phyloP scores from a whole-genome alignment of 441 rosid species.

The Populus hybrid region DNA sequence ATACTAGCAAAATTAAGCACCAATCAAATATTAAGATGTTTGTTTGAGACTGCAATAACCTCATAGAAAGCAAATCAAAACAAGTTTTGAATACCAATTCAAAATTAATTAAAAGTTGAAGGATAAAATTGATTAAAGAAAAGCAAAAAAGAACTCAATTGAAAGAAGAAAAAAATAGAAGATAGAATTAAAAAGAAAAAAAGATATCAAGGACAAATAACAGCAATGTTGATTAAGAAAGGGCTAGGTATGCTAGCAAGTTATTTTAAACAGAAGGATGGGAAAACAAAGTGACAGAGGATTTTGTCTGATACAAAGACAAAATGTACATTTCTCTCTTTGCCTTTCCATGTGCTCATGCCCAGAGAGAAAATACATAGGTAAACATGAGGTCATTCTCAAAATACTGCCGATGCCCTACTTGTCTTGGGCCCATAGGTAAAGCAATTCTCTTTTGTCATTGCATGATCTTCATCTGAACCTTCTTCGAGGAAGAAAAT shows the following conservation, averaged over 20 bases:
- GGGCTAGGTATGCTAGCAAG: neutral
- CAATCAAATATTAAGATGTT: no score
- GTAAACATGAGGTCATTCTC: conserved; percentile 17
- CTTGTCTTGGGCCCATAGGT: conserved; percentile 29
- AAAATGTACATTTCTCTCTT: conserved; percentile 22
- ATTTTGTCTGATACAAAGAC: conserved; percentile 27
- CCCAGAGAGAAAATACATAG: conserved; percentile 12
- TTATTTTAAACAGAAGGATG: conserved; percentile 1
- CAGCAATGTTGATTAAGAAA: conserved; percentile 8
- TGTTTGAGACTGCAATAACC: no score
- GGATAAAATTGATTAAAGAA: no score
- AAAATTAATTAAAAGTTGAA: no score
- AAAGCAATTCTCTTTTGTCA: conserved; percentile 19
- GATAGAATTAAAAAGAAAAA: no score
- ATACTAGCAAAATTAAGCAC: no score
- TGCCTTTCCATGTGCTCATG: conserved; percentile 21
- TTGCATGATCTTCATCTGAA: conserved; percentile 12
- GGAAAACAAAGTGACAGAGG: conserved; percentile 14
- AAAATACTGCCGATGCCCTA: conserved; percentile 17
- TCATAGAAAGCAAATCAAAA: no score
- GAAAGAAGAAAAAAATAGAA: no score
- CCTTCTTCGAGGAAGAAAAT: neutral
- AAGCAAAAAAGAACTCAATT: no score
- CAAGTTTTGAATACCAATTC: no score
- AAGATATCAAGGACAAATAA: neutral